Conservation (phyloP, 345 rosid species). For the Melaleuca alternifolia region DNA sequence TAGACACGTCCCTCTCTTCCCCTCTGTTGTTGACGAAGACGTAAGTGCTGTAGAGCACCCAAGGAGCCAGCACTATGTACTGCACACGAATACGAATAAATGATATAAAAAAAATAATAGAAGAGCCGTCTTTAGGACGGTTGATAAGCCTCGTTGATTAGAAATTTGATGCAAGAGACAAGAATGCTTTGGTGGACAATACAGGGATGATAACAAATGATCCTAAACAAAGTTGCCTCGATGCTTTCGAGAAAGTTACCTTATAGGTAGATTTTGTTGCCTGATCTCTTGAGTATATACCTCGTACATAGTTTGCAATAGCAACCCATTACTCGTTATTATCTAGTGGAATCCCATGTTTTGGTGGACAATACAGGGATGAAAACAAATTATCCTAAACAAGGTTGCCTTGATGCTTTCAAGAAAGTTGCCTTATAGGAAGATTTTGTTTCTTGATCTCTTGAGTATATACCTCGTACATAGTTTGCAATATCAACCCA, state of each 20-base stretch:
- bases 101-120: neutral
- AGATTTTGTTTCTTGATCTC: neutral
- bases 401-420: neutral
- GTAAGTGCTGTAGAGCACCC: conserved; percentile 21
- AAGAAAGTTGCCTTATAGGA: neutral
- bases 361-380: neutral
- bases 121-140: neutral
- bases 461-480: neutral
- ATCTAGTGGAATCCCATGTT: no score
- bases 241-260: neutral
- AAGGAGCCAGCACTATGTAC: conserved; percentile 45
- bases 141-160: neutral
- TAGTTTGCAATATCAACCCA: neutral
- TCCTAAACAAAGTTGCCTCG: neutral
- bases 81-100: neutral
- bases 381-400: neutral
- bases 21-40: conserved; percentile 9
- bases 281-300: neutral
- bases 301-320: neutral
- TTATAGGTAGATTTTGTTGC: neutral
- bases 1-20: conserved; percentile 24
- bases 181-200: neutral
- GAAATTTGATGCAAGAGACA: neutral
- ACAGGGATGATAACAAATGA: neutral
- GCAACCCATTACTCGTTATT: neutral